phyloP scores from a whole-genome alignment of 1,139 yeast species.

The Sugiyamaella novakii region DNA sequence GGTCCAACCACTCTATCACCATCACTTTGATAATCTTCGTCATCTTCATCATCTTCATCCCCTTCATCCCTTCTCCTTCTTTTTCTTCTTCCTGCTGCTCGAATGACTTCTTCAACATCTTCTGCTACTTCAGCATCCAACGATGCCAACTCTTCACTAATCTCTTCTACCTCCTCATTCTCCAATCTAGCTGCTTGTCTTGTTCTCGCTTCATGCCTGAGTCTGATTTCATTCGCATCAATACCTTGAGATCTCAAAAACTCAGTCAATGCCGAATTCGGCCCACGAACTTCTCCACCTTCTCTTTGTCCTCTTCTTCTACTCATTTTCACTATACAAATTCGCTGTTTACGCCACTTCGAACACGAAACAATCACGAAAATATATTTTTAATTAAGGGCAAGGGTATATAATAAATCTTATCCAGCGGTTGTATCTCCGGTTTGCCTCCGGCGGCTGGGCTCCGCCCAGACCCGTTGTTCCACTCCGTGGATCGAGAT shows the following conservation, averaged over 20 bases:
- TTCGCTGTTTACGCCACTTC: background rate
- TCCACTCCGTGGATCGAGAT: too few species aligned
- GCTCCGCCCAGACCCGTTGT: too few species aligned
- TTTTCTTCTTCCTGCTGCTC: constrained; percentile 46
- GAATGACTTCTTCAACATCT: constrained; percentile 46
- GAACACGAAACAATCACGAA: constrained; percentile 16
- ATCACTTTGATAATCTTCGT: constrained; percentile 15
- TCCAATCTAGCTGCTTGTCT: background rate
- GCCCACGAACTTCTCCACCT: constrained; percentile 8
- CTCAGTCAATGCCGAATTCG: constrained; percentile 48
- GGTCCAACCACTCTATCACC: constrained; percentile 28
- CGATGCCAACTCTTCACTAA: constrained; percentile 20
- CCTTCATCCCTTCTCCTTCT: constrained; percentile 22
- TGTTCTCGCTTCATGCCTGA: constrained; percentile 52
- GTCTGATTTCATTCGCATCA: constrained; percentile 74
- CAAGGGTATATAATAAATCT: too few species aligned
- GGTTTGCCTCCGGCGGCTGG: too few species aligned
- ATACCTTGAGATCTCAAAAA: constrained; percentile 71
- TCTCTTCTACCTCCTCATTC: constrained; percentile 18
- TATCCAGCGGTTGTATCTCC: too few species aligned
- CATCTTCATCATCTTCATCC: constrained; percentile 38
- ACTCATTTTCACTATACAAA: constrained; percentile 4
- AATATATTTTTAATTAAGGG: constrained; percentile 2
- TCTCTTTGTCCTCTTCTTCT: constrained; percentile 5
- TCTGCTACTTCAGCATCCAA: constrained; percentile 30